Evolutionary conservation across 129 eudicot species (phyloP).

Genomic region (Saposhnikovia divaricata): DNA sequence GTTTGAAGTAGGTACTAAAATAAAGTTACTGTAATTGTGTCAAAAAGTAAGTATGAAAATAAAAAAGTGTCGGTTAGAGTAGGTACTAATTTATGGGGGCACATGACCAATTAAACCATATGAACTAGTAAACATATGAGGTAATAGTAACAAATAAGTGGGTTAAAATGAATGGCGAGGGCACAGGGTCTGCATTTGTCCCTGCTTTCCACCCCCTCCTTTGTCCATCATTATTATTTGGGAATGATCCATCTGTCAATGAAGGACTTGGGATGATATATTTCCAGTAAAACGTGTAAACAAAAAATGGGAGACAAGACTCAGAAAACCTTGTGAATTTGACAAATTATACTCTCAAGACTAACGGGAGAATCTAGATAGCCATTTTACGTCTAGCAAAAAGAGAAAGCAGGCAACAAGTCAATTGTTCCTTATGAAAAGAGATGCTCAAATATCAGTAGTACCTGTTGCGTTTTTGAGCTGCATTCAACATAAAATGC

Average conservation of each 20-base stretch:
- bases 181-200: neutral
- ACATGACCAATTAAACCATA: neutral
- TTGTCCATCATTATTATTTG: neutral
- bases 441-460: neutral
- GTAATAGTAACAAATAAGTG: neutral
- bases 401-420: neutral
- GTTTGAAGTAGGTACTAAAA: neutral
- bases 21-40: neutral
- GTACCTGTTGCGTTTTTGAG: constrained; percentile 97
- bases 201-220: neutral
- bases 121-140: neutral
- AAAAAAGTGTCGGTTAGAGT: neutral
- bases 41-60: neutral
- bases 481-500: constrained; percentile 88
- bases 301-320: neutral
- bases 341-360: neutral
- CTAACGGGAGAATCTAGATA: neutral
- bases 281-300: neutral
- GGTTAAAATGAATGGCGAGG: neutral
- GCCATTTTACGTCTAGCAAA: neutral
- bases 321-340: neutral
- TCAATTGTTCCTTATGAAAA: neutral
- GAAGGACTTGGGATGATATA: neutral
- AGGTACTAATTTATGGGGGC: neutral
- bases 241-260: neutral